These are phyloP conservation scores for Ajuga chamaepitys DNA, from an alignment of 257 asterid genomes.

Conservation along the genomic window DNA sequence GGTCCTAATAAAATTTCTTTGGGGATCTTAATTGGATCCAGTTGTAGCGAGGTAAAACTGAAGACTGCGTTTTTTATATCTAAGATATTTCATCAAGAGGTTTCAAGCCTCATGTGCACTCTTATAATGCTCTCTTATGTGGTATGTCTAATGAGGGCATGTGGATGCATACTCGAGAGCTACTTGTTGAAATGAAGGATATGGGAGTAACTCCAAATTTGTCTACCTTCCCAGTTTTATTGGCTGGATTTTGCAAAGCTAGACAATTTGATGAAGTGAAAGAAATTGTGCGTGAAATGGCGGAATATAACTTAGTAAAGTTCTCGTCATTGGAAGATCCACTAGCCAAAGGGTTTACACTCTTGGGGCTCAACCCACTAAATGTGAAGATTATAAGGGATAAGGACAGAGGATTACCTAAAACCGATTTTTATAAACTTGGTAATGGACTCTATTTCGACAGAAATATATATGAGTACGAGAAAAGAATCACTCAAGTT, in stretches of 20 bases:
- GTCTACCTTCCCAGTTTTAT: constrained; percentile 62
- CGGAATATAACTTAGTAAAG: constrained; percentile 29
- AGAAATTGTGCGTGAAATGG: constrained; percentile 50
- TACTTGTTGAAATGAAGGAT: constrained; percentile 76
- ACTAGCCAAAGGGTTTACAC: constrained; percentile 39
- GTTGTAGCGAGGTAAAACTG: constrained; percentile 59
- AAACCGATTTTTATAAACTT: constrained; percentile 69
- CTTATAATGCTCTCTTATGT: constrained; percentile 77
- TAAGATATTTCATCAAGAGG: constrained; percentile 55
- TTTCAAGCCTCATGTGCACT: constrained; percentile 47
- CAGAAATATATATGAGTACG: constrained; percentile 57
- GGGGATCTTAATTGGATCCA: constrained; percentile 77
- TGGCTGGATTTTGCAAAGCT: constrained; percentile 69
- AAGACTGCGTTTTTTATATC: constrained; percentile 47
- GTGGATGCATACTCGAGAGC: constrained; percentile 56
- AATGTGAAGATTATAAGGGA: constrained; percentile 76
- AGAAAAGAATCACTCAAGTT: constrained; percentile 37
- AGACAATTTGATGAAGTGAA: constrained; percentile 62
- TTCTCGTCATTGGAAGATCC: constrained; percentile 45
- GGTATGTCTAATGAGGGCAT: constrained; percentile 60
- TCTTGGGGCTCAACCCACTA: constrained; percentile 53
- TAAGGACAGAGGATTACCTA: constrained; percentile 42
- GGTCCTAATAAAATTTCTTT: constrained; percentile 48
- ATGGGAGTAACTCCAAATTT: constrained; percentile 37
- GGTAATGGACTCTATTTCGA: constrained; percentile 94